Base-by-base conservation (phyloP, 257 asterid species). In the Ilex asprella region DNA sequence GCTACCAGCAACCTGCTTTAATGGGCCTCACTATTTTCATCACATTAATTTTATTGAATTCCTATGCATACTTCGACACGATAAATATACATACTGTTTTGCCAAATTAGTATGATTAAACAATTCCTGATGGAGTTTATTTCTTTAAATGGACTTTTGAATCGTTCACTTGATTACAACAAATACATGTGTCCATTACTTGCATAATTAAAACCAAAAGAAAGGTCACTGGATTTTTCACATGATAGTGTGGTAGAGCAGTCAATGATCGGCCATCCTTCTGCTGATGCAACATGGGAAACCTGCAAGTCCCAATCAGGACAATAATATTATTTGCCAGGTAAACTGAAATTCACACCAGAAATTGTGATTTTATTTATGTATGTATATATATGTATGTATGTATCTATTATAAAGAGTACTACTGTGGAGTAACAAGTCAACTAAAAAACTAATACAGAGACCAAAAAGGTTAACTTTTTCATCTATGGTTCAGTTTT, bases 241-340 rank as follows among this genome's bases (percentile, higher is more conserved):
- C 98, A 83, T 43, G 89, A 73, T 61, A 84, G 68, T 64, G 73
- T 79, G 15, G 72, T 60, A 12, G 89, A 84, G 66, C 83, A 79
- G 71, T 88, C 97, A n/a, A 54, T 67, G 62, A 92, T 50, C 16
- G 87, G 85, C 87, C 74, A 86, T 62, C 97, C 95, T 76, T 77
- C 82, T 47, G 10, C 35, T 58, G 85, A 73, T 61, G 85, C 95
- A 63, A 84, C 12, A 63, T 84, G 97, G 75, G 97, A 86, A 70
- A 64, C 82, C 98, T 89, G 79, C 73, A 76, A 75, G 10, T 62
- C 62, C 57, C 59, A 62, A 58, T 70, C 70, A 69, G 8, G 10
- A 51, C 32, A 47, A 31, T 43, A 66, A 53, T 14, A 53, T 16
- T 7, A 10, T 10, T 46, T 10, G 52, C 52, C 52, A 46, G 4